Percentiles rank a stretch among this genome's conserved stretches.
Evolutionary conservation across 805 yeast species (phyloP).

Genomic region (Huiozyma naganishii): DNA sequence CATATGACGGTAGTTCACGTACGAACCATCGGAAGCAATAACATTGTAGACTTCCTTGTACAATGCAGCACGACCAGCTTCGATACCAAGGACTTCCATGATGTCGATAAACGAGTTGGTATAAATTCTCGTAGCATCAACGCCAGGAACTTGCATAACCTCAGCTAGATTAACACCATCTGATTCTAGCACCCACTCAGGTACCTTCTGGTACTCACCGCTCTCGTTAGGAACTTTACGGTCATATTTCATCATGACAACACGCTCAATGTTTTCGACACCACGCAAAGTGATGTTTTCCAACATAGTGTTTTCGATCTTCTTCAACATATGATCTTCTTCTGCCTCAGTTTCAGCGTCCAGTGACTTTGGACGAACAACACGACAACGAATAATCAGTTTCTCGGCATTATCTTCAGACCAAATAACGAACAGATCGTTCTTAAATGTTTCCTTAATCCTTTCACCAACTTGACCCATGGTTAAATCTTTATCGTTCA

Average conservation of each 20-base stretch:
- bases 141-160: constrained; percentile 92
- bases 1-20: constrained; percentile 97
- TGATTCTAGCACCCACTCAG: constrained; percentile 97
- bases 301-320: constrained; percentile 91
- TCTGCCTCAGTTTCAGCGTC: constrained; percentile 93
- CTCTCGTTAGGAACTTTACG: constrained; percentile 58
- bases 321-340: constrained; percentile 92
- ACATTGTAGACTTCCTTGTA: constrained; percentile 93
- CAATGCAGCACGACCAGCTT: constrained; percentile 91
- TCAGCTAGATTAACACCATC: constrained; percentile 96
- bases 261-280: constrained; percentile 82
- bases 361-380: constrained; percentile 84
- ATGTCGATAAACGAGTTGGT: constrained; percentile 96
- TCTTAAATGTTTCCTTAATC: constrained; percentile 85
- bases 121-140: constrained; percentile 80
- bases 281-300: constrained; percentile 93
- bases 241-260: constrained; percentile 73
- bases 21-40: constrained; percentile 98
- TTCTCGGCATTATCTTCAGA: constrained; percentile 98
- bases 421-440: constrained; percentile 95
- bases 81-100: constrained; percentile 91
- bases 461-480: constrained; percentile 98
- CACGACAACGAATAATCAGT: constrained; percentile 94
- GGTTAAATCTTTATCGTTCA: constrained; percentile 94
- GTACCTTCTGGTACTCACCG: constrained; percentile 81